Percentiles rank a stretch among this genome's conserved stretches.
These are phyloP conservation scores for Keithomyces neogunnii DNA, from an alignment of 2,329 filamentous ascomycete genomes.

Conservation along the genomic window DNA sequence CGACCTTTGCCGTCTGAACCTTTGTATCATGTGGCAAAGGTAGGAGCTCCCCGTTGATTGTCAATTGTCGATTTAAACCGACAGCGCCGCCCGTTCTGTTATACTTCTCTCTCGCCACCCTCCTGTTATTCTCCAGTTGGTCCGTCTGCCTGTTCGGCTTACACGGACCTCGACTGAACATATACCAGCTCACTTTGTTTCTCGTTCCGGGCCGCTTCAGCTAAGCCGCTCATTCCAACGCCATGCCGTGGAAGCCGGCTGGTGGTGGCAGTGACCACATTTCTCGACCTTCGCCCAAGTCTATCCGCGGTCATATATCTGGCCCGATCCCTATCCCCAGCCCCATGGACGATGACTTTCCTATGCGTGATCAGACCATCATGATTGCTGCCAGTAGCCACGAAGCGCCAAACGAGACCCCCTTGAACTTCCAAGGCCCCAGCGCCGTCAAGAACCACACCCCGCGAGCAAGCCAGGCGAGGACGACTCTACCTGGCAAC, in stretches of 20 bases:
- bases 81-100: too few species aligned
- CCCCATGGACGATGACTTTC: conserved; percentile 44
- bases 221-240: neutral
- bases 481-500: neutral
- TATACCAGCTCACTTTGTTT: too few species aligned
- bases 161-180: too few species aligned
- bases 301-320: conserved; percentile 53
- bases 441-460: neutral
- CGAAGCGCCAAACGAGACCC: neutral
- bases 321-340: conserved; percentile 49
- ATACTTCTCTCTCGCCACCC: neutral
- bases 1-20: neutral
- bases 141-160: too few species aligned
- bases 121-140: neutral
- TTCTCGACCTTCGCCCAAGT: conserved; percentile 26
- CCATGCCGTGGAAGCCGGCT: conserved; percentile 35
- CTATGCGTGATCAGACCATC: conserved; percentile 35
- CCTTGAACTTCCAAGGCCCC: neutral
- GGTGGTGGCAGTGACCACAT: conserved; percentile 23
- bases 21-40: neutral
- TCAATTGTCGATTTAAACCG: neutral
- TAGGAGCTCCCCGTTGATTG: neutral
- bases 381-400: conserved; percentile 21
- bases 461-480: neutral
- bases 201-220: neutral